Evolutionary conservation across 345 rosid genomes (phyloP).

Genomic region (Alliaria petiolata): DNA sequence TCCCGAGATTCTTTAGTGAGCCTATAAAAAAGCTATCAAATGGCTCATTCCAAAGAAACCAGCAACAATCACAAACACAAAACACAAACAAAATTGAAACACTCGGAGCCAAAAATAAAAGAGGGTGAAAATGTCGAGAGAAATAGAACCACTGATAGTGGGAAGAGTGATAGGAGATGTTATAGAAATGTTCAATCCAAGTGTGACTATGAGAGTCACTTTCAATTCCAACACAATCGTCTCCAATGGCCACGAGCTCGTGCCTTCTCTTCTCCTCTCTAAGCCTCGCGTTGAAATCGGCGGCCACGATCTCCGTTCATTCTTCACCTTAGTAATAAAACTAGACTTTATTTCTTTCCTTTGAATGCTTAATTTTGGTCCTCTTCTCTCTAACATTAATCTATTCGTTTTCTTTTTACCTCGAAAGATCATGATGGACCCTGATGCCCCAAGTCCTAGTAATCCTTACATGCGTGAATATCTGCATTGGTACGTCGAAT

Average conservation of each 20-base stretch:
- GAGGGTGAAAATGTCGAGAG: conserved; percentile 39
- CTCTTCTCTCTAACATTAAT: neutral
- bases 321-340: conserved; percentile 60
- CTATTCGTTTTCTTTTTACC: neutral
- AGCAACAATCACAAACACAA: conserved; percentile 7
- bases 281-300: conserved; percentile 73
- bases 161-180: conserved; percentile 85
- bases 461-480: conserved; percentile 78
- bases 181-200: conserved; percentile 58
- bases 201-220: conserved; percentile 54
- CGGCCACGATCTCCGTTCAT: conserved; percentile 69
- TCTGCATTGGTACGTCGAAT: conserved; percentile 64
- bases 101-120: neutral
- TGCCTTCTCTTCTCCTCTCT: conserved; percentile 47
- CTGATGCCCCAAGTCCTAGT: conserved; percentile 96
- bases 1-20: conserved; percentile 12
- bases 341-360: neutral
- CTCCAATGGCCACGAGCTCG: conserved; percentile 67
- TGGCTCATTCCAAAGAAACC: neutral
- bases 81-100: neutral
- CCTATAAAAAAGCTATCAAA: conserved; percentile 21
- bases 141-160: conserved; percentile 47
- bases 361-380: neutral
- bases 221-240: conserved; percentile 63
- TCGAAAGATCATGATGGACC: conserved; percentile 77